Evolutionary conservation across 345 rosid species (phyloP).

Genomic region (Hibiscus mutabilis): DNA sequence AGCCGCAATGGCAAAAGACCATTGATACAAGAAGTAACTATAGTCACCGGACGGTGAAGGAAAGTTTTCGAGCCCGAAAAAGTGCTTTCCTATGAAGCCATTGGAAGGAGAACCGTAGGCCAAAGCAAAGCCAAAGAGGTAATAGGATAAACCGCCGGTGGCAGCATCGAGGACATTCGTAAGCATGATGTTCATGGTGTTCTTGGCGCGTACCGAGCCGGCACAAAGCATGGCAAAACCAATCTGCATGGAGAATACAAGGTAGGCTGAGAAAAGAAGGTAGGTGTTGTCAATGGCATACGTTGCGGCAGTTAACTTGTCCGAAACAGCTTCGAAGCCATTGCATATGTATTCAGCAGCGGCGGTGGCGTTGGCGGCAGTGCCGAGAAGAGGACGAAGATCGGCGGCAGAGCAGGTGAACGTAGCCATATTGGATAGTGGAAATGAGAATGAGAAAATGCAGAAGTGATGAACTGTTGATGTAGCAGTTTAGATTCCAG

Average conservation of each 20-base stretch:
- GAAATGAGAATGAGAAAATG: too few species aligned
- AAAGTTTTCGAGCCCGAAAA: conserved; percentile 20
- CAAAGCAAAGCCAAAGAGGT: conserved; percentile 51
- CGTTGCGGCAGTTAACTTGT: conserved; percentile 31
- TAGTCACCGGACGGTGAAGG: background rate
- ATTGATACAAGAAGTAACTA: conserved; percentile 30
- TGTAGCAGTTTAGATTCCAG: background rate
- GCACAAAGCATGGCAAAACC: conserved; percentile 60
- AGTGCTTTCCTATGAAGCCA: conserved; percentile 47
- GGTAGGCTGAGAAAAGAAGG: conserved; percentile 57
- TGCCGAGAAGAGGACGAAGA: conserved; percentile 30
- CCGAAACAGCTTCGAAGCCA: conserved; percentile 24
- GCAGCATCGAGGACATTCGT: conserved; percentile 60
- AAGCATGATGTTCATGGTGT: conserved; percentile 60
- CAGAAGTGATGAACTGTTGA: background rate
- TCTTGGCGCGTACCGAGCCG: conserved; percentile 51
- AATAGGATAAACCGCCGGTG: conserved; percentile 46
- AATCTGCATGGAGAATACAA: conserved; percentile 51
- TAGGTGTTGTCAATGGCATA: conserved; percentile 48
- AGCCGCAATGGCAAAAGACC: conserved; percentile 58
- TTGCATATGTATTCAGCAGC: conserved; percentile 49
- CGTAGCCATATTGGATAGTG: conserved; percentile 8
- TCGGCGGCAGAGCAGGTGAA: conserved; percentile 30
- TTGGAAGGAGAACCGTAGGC: conserved; percentile 46
- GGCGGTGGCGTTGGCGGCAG: conserved; percentile 23